These are phyloP conservation scores for Calocybe gangraenosa DNA, from an alignment of 768 basidiomycete genomes.

Conservation along the genomic window DNA sequence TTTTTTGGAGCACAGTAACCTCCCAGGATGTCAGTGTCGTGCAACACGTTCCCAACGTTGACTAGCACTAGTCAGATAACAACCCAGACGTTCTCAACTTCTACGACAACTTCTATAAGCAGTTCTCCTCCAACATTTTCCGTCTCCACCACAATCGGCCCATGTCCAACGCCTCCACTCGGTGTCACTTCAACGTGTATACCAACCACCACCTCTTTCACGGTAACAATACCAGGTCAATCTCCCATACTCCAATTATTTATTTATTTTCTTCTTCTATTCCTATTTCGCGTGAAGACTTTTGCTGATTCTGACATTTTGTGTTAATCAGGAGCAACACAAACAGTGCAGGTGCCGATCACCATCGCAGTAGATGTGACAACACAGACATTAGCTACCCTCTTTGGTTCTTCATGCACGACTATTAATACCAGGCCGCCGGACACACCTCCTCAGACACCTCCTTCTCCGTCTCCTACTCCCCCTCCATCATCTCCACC, in stretches of 20 bases:
- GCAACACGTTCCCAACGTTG: conserved; percentile 37
- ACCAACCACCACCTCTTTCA: conserved; percentile 11
- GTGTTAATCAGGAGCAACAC: conserved; percentile 11
- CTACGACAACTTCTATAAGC: conserved; percentile 30
- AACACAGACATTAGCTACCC: conserved; percentile 29
- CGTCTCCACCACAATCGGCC: conserved; percentile 26
- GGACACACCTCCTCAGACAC: conserved; percentile 6
- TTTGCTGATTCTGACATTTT: conserved; percentile 1
- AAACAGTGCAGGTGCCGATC: conserved; percentile 36
- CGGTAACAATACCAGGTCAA: conserved; percentile 22
- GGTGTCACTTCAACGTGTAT: conserved; percentile 9
- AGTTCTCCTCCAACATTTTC: conserved; percentile 22
- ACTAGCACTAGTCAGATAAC: conserved; percentile 37
- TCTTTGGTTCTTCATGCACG: conserved; percentile 36
- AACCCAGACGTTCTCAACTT: conserved; percentile 29
- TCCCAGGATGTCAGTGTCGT: conserved; percentile 34
- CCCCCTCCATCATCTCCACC: conserved; percentile 23
- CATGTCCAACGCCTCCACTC: conserved; percentile 21
- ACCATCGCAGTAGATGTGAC: conserved; percentile 30
- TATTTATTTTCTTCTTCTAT: conserved; percentile 14
- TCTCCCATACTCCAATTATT: conserved; percentile 11
- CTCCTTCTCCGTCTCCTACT: conserved; percentile 5
- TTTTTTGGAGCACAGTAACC: no score
- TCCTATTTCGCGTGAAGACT: no score
- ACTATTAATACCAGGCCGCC: conserved; percentile 9